Evolutionary conservation across 805 yeast genomes (phyloP), one percentile per base, ranked within the genome.

Genomic region (Wickerhamiella azymoides): DNA sequence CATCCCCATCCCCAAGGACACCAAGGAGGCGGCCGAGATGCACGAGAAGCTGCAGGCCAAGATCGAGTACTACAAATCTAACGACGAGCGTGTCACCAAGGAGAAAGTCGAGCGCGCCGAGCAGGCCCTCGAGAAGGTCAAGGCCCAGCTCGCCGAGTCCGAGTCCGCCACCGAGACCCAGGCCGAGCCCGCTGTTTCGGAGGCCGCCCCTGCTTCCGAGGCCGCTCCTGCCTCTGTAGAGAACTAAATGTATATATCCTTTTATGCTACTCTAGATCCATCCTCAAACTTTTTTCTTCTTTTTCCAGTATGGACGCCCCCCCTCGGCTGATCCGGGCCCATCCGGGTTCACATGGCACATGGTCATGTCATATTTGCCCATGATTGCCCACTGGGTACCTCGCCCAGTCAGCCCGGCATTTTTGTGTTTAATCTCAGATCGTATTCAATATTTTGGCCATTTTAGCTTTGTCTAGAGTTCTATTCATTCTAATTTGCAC

Each of bases 1-100:
- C 47, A 73, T 89, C 52, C 70, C 81, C 40, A 74, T 88, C 51
- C 98, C 98, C 61, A 70, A 80, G 49, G 72, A 78, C 55, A 67
- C 74, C 52, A 92, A 79, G 14, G 89, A 83, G 46, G 77, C 80
- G 53, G 70, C 80, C 27, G 64, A 65, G 39, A 76, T 89, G 51
- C 64, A 83, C 57, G 76, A 70, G 44, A 69, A 76, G 53, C 76
- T 89, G 65, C 76, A 78, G 70, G 73, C 70, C 55, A 86, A 92
- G 63, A 74, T 84, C 59, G 69, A 67, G 47, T 77, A 77, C 52
- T 82, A 75, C 67, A 68, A 73, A 63, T 70, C 71, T 42, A 77
- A 78, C 65, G 94, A 85, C 69, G 88, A 79, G 49, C 83, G 77
- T 47, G 83, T 79, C 59, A 84, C 96, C 49, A 73, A 77, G 61